These are phyloP conservation scores for Heimioporus retisporus DNA, from an alignment of 1,284 basidiomycete genomes.

Conservation along the genomic window DNA sequence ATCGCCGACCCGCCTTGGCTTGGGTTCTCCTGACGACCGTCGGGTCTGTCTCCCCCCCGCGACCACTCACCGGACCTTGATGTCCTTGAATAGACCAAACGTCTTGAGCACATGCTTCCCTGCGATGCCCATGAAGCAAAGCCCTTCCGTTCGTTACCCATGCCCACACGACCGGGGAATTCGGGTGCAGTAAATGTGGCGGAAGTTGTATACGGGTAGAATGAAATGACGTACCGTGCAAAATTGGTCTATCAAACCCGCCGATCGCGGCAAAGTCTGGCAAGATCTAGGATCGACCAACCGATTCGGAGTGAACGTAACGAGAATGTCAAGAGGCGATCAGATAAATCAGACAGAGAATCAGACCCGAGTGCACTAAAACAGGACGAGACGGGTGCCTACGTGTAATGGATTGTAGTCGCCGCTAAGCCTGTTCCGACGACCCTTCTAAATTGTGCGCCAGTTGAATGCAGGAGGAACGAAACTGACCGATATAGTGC, in stretches of 20 bases:
- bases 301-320: slow-evolving; percentile 15
- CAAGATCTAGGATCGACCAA: slow-evolving; percentile 70
- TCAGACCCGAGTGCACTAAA: slow-evolving; percentile 18
- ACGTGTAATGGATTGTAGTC: slow-evolving; percentile 95
- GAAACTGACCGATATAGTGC: slow-evolving; percentile 84
- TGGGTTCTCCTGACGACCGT: no score
- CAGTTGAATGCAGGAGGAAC: not conserved
- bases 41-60: no score
- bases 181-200: slow-evolving; percentile 3
- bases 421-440: slow-evolving; percentile 75
- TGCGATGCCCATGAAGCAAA: slow-evolving; percentile 95
- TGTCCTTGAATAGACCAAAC: slow-evolving; percentile 91
- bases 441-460: no score
- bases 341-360: not conserved
- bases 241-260: slow-evolving; percentile 93
- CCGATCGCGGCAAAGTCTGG: slow-evolving; percentile 96
- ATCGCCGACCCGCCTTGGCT: not conserved
- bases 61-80: slow-evolving; percentile 88
- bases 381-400: slow-evolving; percentile 31
- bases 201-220: not conserved
- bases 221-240: slow-evolving; percentile 61
- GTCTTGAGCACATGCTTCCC: slow-evolving; percentile 95
- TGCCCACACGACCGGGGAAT: not conserved
- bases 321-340: not conserved
- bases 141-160: slow-evolving; percentile 51